A percentile compares a stretch with the other conserved stretches of the same genome.
Conservation (phyloP, 805 yeast genomes). For the Pachysolen tannophilus region DNA sequence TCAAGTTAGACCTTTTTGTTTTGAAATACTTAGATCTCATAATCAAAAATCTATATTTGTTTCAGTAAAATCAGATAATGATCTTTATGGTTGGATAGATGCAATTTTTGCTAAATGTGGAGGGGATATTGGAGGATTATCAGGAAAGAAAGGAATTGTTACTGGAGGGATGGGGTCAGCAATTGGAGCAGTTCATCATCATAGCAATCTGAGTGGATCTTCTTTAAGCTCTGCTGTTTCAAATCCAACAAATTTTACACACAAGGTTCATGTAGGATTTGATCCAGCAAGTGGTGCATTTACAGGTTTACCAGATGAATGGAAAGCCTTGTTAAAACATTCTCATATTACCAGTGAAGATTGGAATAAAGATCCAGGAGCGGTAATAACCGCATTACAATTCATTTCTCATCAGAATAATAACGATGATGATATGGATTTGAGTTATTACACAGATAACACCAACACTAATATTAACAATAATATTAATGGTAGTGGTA, state of each 20-base stretch:
- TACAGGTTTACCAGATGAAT: conserved; percentile 49
- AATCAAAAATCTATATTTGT: conserved; percentile 58
- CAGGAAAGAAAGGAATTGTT: too few relatives aligned
- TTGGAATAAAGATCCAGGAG: conserved; percentile 56
- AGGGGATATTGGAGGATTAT: conserved; percentile 23
- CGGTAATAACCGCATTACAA: conserved; percentile 53
- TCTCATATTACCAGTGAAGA: conserved; percentile 56
- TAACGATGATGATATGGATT: conserved; percentile 28
- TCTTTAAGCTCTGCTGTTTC: too few relatives aligned
- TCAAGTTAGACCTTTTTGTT: conserved; percentile 68
- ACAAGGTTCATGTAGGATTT: conserved; percentile 83
- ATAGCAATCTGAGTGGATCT: too few relatives aligned
- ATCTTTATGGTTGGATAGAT: conserved; percentile 85
- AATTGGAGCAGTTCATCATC: too few relatives aligned
- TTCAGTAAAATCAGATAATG: conserved; percentile 70
- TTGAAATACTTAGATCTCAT: conserved; percentile 51
- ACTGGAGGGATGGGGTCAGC: too few relatives aligned
- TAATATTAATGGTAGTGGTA: conserved; percentile 2
- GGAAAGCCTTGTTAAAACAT: conserved; percentile 48
- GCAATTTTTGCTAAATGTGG: conserved; percentile 76
- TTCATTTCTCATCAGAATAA: conserved; percentile 43
- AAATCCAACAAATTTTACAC: conserved; percentile 90
- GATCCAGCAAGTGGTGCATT: conserved; percentile 66
- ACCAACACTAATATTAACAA: conserved; percentile 14
- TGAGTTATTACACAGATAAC: too few relatives aligned